Percentiles rank a stretch among this genome's conserved stretches.
These are phyloP conservation scores for Beauveria sp. DNA, from an alignment of 2,329 filamentous ascomycete genomes.

Conservation along the genomic window DNA sequence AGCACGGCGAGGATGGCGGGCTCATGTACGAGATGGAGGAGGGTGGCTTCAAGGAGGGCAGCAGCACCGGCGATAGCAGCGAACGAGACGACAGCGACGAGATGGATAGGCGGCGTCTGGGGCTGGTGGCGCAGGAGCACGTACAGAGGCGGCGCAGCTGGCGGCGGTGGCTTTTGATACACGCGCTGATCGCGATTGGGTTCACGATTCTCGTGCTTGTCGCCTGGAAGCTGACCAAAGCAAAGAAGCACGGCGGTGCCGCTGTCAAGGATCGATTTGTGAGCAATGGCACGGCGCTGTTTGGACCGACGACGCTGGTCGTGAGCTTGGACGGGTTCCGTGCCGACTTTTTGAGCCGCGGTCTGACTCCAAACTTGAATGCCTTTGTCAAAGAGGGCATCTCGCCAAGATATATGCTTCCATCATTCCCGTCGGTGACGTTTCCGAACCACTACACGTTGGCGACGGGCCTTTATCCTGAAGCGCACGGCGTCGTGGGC, in stretches of 20 bases:
- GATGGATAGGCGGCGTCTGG: conserved; percentile 45
- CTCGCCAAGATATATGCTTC: conserved; percentile 85
- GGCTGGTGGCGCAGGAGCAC: conserved; percentile 40
- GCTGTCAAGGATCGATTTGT: conserved; percentile 21
- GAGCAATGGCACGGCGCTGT: conserved; percentile 82
- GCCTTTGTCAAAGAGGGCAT: conserved; percentile 75
- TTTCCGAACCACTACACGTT: conserved; percentile 96
- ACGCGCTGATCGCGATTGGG: conserved; percentile 42
- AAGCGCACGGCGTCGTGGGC: conserved; percentile 85
- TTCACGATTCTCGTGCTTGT: conserved; percentile 49
- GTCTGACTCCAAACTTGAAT: conserved; percentile 74
- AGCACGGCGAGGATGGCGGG: conserved; percentile 61
- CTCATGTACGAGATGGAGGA: conserved; percentile 91
- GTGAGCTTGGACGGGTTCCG: conserved; percentile 95
- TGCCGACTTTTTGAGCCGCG: conserved; percentile 81
- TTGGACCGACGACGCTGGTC: conserved; percentile 85
- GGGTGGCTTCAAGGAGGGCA: conserved; percentile 62
- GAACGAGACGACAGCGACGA: conserved; percentile 53
- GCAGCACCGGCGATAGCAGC: conserved; percentile 54
- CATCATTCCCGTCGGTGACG: conserved; percentile 91
- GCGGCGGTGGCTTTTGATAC: conserved; percentile 46
- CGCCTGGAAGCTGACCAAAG: conserved; percentile 51
- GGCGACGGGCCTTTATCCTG: conserved; percentile 85
- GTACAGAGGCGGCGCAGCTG: conserved; percentile 43
- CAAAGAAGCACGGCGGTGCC: conserved; percentile 28